Evolutionary conservation across 75 land plant species (phyloP), one percentile per base, ranked within the genome.

Genomic region (Picea glauca): DNA sequence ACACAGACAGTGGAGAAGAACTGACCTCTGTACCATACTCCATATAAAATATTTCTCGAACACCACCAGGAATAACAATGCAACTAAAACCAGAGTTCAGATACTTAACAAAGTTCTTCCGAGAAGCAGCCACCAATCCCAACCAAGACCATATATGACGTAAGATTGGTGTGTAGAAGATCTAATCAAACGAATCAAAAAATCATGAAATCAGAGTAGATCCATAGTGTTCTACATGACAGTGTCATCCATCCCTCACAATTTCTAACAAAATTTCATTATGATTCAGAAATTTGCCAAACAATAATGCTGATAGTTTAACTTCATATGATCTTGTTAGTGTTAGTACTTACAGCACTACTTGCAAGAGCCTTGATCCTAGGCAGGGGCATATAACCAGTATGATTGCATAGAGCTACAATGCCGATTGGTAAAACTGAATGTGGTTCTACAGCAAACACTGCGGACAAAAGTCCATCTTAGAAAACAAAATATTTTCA

Each of bases 101-200:
- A 70, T 87, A 85, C 35, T 85, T 77, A 14, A 72, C 58, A 74
- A 97, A 95, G 62, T 81, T 84, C 78, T 90, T 93, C 78, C 81
- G 93, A 46, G 96, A 77, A 26, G 92, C 99, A 72, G 98, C 91
- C 43, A 92, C 74, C 31, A 97, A 82, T 40, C 99, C 99, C 80
- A 94, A 68, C 99, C 99, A 97, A 74, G 99, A 82, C 98, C 98
- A 94, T 76, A 97, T 81, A 56, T 97, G 99, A 82, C 99, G 84
- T 80, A 97, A 62, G 30, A 95, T 62, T 60, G 99, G 99, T n/a
- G 96, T 91, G 75, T 82, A 89, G 76, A 97, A 97, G 13, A 95
- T 89, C 99, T 96, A 76, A n/a, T 46, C 73, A 43, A 40, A 70
- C 17, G 73, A 18, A 23, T 70, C n/a, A 20, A 40, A 50, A 68